Base-by-base conservation (phyloP, 2,329 filamentous ascomycete genomes). In the Aspergillus floridensis region DNA sequence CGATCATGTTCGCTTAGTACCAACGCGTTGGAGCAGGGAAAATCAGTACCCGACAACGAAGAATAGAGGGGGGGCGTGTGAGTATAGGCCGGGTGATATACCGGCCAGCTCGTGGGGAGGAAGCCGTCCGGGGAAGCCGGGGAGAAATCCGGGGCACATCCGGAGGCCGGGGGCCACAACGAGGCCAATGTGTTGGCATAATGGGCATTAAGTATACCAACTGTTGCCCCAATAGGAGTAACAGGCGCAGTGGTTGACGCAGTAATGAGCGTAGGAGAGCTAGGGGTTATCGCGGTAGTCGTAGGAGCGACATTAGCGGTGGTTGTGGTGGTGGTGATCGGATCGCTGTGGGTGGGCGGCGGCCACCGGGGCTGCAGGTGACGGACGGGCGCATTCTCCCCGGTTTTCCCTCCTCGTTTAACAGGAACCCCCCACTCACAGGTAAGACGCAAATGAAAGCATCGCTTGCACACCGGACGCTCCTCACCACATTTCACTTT, bases 401-500 rank as follows among this genome's bases (percentile, higher is more conserved):
- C 38, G 14, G 64, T 59, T 29, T 63, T 35, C 32, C 32, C 32
- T 16, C 32, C 65, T 55, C 70, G 66, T 57, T 70, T 70, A n/a
- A 71, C 66, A 4, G 70, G 66, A 24, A 69, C 57, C 10, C 70
- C 70, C 74, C 73, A 76, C 62, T 74, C 73, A 54, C 74, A 76
- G 53, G 62, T 63, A 29, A 76, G 61, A 19, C 63, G 66, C 35
- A 75, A 53, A 21, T 71, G 66, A 22, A 59, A 56, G 57, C 74
- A 77, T 49, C 73, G 72, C 26, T 59, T 60, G 56, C 74, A 77
- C 21, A 70, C 53, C 3, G 74, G 74, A 56, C 61, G 70, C 61
- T 73, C 71, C 64, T 73, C 71, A 31, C 70, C 71, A 54, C 71
- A 73, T 66, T 72, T 73, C n/a, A 73, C 71, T 59, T 73, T 73